phyloP scores from a whole-genome alignment of 2,329 filamentous ascomycete genomes.

The Chrysoporthe deuterocubensis region DNA sequence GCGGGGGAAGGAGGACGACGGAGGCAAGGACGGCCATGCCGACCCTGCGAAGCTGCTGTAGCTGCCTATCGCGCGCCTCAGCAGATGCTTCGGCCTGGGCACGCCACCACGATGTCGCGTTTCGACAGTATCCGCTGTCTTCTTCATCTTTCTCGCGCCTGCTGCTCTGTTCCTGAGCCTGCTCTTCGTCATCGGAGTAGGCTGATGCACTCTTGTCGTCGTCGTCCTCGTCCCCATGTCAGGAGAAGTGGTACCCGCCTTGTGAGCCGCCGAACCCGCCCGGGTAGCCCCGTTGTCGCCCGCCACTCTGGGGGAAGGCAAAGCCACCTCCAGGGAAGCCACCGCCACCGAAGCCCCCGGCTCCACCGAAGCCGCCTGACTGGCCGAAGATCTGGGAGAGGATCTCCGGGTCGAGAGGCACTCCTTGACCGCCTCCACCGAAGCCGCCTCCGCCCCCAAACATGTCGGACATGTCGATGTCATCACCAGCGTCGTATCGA shows the following conservation, averaged over 20 bases:
- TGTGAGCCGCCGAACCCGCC: slow-evolving; percentile 24
- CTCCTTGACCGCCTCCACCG: slow-evolving; percentile 56
- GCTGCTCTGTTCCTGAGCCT: slow-evolving; percentile 27
- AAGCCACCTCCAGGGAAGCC: slow-evolving; percentile 58
- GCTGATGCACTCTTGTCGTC: slow-evolving; percentile 38
- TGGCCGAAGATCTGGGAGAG: slow-evolving; percentile 85
- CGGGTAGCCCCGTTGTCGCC: slow-evolving; percentile 48
- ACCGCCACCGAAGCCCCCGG: slow-evolving; percentile 55
- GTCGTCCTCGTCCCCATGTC: slow-evolving; percentile 47
- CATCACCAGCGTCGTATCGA: slow-evolving; percentile 89
- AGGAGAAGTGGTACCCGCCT: slow-evolving; percentile 48
- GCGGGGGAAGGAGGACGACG: slow-evolving; percentile 51
- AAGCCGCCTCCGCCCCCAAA: slow-evolving; percentile 69
- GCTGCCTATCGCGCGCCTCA: slow-evolving; percentile 42
- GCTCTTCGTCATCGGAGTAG: slow-evolving; percentile 17
- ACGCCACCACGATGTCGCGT: slow-evolving; percentile 23
- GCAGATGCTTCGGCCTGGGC: slow-evolving; percentile 22
- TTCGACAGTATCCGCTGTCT: slow-evolving; percentile 25
- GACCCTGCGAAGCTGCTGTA: slow-evolving; percentile 48
- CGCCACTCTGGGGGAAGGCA: slow-evolving; percentile 51
- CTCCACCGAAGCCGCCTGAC: slow-evolving; percentile 58
- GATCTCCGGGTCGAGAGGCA: slow-evolving; percentile 74
- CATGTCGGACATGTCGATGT: slow-evolving; percentile 87
- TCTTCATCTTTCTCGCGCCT: slow-evolving; percentile 31
- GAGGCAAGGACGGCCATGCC: slow-evolving; percentile 49